Evolutionary conservation across 2,329 filamentous ascomycete species (phyloP), one percentile per base, ranked within the genome.

Genomic region (Orbilia blumenaviensis): DNA sequence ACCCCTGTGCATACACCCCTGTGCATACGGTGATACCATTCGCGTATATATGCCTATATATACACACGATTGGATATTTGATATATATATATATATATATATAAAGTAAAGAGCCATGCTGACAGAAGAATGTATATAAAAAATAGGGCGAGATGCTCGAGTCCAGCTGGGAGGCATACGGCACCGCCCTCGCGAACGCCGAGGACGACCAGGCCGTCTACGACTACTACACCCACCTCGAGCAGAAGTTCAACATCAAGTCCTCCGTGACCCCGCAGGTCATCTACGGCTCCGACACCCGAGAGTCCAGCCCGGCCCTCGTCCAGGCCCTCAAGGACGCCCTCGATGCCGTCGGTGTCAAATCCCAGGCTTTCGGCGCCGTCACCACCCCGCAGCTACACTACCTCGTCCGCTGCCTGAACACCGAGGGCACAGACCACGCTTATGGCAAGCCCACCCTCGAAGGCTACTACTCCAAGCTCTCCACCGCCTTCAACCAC

Each of bases 321-420:
- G 91, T 94, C 29, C 86, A 88, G 41, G 92, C 94, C 74, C 88
- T 98, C 58, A 88, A 90, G 73, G 91, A 92, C 81, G 92, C 92
- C 16, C 86, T 98, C 78, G 89, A 90, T 76, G 92, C 92, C 61
- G 90, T 91, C 52, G 88, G 88, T 67, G 89, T 91, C 66, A 89
- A 92, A 76, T 90, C 89, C 81, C 89, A 89, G 81, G 94, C 98
- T 85, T 94, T 90, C 85, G 95, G 94, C 84, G 90, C 94, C 82
- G 86, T 97, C 81, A 98, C 95, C 10, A 99, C 95, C 2, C 95
- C 95, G n/a, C 95, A 98, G 85, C 88, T 99, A 72, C 95, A 99
- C 85, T 99, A 99, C 84, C 87, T 98, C 78, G 94, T 94, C 32
- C 92, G 95, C 78, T 96, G 94, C 83, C 88, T 93, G 84, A 99